Conservation (phyloP, 2,329 filamentous ascomycete genomes). For the Clarireedia sp. region DNA sequence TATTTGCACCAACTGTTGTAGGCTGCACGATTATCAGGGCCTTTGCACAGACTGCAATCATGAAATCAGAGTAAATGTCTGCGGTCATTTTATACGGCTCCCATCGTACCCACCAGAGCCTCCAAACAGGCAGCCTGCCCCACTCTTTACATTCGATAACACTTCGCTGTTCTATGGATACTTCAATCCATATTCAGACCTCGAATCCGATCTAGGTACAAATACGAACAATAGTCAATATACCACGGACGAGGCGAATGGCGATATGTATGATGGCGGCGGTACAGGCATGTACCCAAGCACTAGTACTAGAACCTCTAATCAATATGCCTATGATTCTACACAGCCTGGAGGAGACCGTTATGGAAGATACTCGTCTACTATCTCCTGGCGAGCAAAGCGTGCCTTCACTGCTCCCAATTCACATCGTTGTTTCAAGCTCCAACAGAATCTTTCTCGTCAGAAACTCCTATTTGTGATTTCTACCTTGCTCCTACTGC, state of each 20-base stretch:
- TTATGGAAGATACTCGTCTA: background rate
- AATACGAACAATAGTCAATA: background rate
- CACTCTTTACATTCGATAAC: background rate
- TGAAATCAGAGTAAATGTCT: slow-evolving; percentile 21
- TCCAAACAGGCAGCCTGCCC: slow-evolving; percentile 4
- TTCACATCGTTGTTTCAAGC: background rate
- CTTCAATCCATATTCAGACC: background rate
- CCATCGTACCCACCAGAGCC: slow-evolving; percentile 15
- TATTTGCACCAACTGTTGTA: slow-evolving; percentile 16
- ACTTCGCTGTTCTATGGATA: background rate
- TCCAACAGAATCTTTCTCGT: background rate
- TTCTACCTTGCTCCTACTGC: slow-evolving; percentile 1
- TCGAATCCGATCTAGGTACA: background rate
- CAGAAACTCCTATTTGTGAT: background rate
- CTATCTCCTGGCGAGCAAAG: background rate
- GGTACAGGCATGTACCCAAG: background rate
- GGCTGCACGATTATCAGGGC: background rate
- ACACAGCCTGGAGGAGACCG: slow-evolving; percentile 12
- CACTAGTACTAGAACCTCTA: background rate
- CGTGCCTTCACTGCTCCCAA: background rate
- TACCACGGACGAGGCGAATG: background rate
- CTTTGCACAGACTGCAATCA: slow-evolving; percentile 9
- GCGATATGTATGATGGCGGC: slow-evolving; percentile 1
- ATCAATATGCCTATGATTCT: slow-evolving; percentile 8
- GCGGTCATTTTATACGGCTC: slow-evolving; percentile 21